Conservation (phyloP, 352 stramenopile genomes). For the Globisporangium megalacanthum region DNA sequence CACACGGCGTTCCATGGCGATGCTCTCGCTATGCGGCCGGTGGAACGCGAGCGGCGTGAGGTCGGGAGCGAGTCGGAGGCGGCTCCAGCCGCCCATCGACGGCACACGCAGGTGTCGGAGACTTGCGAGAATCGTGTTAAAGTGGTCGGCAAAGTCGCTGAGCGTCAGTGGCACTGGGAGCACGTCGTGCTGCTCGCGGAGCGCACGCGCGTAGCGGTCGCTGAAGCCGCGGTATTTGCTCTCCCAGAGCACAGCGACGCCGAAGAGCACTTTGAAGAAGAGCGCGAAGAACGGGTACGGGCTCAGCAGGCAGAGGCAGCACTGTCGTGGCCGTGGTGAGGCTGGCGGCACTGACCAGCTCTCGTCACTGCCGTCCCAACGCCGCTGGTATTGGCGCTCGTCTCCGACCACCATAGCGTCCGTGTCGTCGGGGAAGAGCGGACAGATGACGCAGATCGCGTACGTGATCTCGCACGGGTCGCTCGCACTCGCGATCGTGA, state of each 20-base stretch:
- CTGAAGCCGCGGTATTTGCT: slow-evolving; percentile 36
- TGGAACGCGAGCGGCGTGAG: slow-evolving; percentile 73
- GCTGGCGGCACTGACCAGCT: neutral
- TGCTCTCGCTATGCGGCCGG: slow-evolving; percentile 53
- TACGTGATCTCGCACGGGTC: slow-evolving; percentile 56
- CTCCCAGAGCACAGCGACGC: slow-evolving; percentile 69
- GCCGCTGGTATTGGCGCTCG: neutral
- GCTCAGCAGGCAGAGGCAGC: slow-evolving; percentile 73
- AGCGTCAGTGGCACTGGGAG: slow-evolving; percentile 26
- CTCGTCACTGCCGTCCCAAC: neutral
- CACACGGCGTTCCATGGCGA: slow-evolving; percentile 49
- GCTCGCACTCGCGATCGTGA: slow-evolving; percentile 50
- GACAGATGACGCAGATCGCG: slow-evolving; percentile 61
- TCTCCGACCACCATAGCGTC: neutral
- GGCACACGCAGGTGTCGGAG: slow-evolving; percentile 60
- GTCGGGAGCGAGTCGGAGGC: slow-evolving; percentile 46
- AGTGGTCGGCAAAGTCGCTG: slow-evolving; percentile 57
- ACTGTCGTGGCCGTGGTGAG: slow-evolving; percentile 27
- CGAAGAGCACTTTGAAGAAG: slow-evolving; percentile 80
- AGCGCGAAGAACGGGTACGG: slow-evolving; percentile 80
- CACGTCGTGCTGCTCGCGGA: slow-evolving; percentile 14
- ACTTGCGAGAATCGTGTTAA: slow-evolving; percentile 52
- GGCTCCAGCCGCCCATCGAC: slow-evolving; percentile 70
- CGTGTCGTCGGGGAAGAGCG: slow-evolving; percentile 53
- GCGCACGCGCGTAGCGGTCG: slow-evolving; percentile 20